Conservation (phyloP, 257 asterid species). For the Fraxinus cuspidata region DNA sequence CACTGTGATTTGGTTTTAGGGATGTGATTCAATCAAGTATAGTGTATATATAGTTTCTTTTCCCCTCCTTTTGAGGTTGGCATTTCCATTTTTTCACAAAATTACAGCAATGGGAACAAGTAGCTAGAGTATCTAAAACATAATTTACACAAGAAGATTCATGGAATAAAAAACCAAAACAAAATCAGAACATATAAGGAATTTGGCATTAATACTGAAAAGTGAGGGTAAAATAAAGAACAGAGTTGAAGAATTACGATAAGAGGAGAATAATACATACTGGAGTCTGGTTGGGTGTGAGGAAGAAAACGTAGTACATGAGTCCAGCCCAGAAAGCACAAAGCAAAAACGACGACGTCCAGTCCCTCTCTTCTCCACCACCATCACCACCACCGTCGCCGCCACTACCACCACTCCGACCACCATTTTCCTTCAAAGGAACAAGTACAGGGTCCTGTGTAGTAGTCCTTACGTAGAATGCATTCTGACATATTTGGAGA, state of each 20-base stretch:
- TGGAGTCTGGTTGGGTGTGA: constrained; percentile 90
- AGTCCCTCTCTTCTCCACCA: constrained; percentile 66
- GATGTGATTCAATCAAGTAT: neutral
- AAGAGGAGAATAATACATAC: constrained; percentile 38
- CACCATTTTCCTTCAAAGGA: constrained; percentile 35
- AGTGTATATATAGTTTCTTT: neutral
- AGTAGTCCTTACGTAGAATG: constrained; percentile 42
- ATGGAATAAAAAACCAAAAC: neutral
- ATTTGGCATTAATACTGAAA: neutral
- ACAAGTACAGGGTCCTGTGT: constrained; percentile 44
- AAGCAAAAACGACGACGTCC: constrained; percentile 86
- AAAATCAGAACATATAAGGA: neutral
- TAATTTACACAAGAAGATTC: neutral
- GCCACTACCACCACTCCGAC: constrained; percentile 27
- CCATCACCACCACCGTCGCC: constrained; percentile 29
- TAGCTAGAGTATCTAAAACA: neutral
- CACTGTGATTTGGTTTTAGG: neutral
- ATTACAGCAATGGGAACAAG: neutral
- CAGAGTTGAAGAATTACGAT: neutral
- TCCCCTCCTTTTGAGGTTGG: neutral
- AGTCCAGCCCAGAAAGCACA: constrained; percentile 79
- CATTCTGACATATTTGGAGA: constrained; percentile 41
- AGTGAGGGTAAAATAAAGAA: neutral
- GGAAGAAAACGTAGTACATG: constrained; percentile 71
- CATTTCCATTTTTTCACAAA: neutral